phyloP scores from a whole-genome alignment of 2,329 filamentous ascomycete species.

The Coniochaeta ligniaria region DNA sequence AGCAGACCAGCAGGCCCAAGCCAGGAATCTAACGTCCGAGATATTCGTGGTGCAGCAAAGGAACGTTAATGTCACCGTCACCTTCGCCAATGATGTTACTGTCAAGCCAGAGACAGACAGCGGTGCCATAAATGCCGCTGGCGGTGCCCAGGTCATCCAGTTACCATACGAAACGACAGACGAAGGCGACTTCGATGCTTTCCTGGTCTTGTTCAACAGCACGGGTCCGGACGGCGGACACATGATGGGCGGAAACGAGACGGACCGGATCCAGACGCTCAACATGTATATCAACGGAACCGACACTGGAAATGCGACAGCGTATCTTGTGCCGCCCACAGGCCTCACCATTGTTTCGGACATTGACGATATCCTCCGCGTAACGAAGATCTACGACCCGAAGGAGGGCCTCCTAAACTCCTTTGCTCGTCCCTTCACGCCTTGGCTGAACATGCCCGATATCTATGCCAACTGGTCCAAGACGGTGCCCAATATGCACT shows the following conservation, averaged over 20 bases:
- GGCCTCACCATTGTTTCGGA: conserved; percentile 70
- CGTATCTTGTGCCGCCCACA: conserved; percentile 64
- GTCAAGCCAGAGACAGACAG: conserved; percentile 47
- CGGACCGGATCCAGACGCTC: conserved; percentile 56
- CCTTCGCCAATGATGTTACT: conserved; percentile 39
- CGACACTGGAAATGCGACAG: conserved; percentile 63
- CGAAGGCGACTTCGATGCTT: conserved; percentile 67
- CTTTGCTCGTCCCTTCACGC: conserved; percentile 62
- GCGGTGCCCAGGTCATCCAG: conserved; percentile 54
- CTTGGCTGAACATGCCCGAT: conserved; percentile 74
- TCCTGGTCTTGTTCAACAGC: conserved; percentile 54
- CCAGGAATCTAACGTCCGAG: conserved; percentile 63
- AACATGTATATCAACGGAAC: conserved; percentile 62
- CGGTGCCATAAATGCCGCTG: conserved; percentile 43
- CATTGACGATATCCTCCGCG: conserved; percentile 73
- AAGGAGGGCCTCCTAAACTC: conserved; percentile 69
- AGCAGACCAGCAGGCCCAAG: conserved; percentile 53
- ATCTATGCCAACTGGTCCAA: conserved; percentile 70
- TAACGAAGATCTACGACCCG: conserved; percentile 74
- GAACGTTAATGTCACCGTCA: conserved; percentile 55
- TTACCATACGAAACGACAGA: conserved; percentile 59
- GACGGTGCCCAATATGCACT: conserved; percentile 62
- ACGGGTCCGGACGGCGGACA: conserved; percentile 40
- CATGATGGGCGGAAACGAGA: conserved; percentile 57
- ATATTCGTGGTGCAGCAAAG: conserved; percentile 72